Percentiles rank a stretch among this genome's conserved stretches.
phyloP scores from a whole-genome alignment of 805 yeast genomes.

The Scheffersomyces amazonensis region DNA sequence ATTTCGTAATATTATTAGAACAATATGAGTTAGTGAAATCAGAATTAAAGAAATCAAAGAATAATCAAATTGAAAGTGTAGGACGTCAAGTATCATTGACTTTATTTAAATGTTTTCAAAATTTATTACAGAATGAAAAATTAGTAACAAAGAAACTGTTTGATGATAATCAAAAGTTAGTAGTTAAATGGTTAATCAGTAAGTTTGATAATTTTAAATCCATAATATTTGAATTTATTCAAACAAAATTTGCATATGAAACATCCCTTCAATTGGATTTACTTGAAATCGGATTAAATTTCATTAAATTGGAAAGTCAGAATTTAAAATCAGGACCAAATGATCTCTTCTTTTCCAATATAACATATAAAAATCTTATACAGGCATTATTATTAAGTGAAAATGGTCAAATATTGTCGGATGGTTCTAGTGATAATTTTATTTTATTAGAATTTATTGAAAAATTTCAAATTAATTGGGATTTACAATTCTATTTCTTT shows the following conservation, averaged over 20 bases:
- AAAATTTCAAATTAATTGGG: conserved; percentile 60
- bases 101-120: conserved; percentile 47
- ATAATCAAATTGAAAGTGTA: conserved; percentile 19
- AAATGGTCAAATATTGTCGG: conserved; percentile 38
- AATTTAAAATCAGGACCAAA: conserved; percentile 47
- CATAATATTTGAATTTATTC: conserved; percentile 39
- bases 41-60: conserved; percentile 15
- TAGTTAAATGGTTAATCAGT: conserved; percentile 63
- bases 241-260: conserved; percentile 41
- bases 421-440: conserved; percentile 48
- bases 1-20: conserved; percentile 45
- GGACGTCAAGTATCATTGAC: conserved; percentile 42
- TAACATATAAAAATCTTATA: conserved; percentile 44
- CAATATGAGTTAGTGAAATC: conserved; percentile 26
- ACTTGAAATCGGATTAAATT: conserved; percentile 53
- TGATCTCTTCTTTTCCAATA: conserved; percentile 64
- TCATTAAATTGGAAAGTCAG: conserved; percentile 54
- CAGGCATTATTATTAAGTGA: conserved; percentile 22
- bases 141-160: conserved; percentile 30
- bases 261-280: conserved; percentile 50
- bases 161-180: conserved; percentile 45
- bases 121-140: conserved; percentile 40
- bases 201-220: conserved; percentile 55
- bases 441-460: conserved; percentile 55
- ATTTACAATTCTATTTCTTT: conserved; percentile 73